Percentiles rank a stretch among this genome's conserved stretches.
These are phyloP conservation scores for Silene uniflora DNA, from an alignment of 148 eudicot genomes.

Conservation along the genomic window DNA sequence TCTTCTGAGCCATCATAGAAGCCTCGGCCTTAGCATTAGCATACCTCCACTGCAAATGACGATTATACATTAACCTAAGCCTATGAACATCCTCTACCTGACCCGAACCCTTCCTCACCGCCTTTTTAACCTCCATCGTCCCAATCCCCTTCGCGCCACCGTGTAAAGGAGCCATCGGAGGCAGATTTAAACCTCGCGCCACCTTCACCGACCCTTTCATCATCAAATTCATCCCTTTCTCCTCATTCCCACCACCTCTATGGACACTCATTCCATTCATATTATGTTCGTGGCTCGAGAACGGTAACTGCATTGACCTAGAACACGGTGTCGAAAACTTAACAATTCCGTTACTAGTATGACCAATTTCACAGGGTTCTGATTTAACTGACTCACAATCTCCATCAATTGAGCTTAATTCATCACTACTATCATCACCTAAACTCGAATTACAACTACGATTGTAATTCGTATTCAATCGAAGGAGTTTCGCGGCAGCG, in stretches of 20 bases:
- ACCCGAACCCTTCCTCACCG: conserved; percentile 36
- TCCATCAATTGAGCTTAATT: conserved; percentile 13
- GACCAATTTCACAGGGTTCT: conserved; percentile 18
- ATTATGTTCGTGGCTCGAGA: conserved; percentile 13
- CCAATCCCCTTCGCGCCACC: conserved; percentile 26
- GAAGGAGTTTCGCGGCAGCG: conserved; percentile 55
- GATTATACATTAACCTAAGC: conserved; percentile 58
- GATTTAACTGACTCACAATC: conserved; percentile 32
- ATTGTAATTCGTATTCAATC: neutral
- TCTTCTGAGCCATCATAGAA: conserved; percentile 43
- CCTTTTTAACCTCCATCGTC: conserved; percentile 34
- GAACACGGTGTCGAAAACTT: conserved; percentile 42
- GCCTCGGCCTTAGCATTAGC: conserved; percentile 69
- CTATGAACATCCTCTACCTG: conserved; percentile 50
- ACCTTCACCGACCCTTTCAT: conserved; percentile 31
- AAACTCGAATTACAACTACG: conserved; percentile 15
- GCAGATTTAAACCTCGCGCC: conserved; percentile 39
- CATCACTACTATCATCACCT: conserved; percentile 4
- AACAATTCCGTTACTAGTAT: neutral
- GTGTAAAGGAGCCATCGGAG: conserved; percentile 47
- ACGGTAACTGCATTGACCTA: conserved; percentile 49
- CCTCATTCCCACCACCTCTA: conserved; percentile 9
- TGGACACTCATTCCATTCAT: neutral
- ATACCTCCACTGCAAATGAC: conserved; percentile 61
- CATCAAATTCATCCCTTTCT: neutral